These are phyloP conservation scores for Miscanthus lutarioriparius DNA, from an alignment of 176 grass and related monocot species.

Conservation along the genomic window DNA sequence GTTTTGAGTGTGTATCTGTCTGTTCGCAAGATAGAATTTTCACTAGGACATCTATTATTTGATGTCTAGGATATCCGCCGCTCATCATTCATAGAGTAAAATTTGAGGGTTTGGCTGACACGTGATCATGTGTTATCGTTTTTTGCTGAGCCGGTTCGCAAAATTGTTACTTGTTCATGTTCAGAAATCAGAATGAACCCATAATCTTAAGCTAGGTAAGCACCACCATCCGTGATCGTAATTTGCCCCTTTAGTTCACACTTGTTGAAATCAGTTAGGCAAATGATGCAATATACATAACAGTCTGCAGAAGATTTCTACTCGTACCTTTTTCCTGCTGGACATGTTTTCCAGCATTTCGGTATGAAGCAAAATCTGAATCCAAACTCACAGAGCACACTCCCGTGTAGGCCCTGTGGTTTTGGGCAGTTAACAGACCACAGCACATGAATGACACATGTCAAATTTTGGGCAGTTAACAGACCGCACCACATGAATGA, in stretches of 20 bases:
- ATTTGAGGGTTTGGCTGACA: neutral
- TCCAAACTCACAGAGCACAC: neutral
- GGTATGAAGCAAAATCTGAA: neutral
- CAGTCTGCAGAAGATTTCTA: neutral
- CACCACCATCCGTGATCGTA: too few species aligned
- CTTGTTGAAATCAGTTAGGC: neutral
- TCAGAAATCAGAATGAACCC: neutral
- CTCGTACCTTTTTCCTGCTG: neutral
- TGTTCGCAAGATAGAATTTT: neutral
- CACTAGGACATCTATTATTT: neutral
- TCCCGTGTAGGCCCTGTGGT: neutral
- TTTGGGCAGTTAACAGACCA: conserved; percentile 18
- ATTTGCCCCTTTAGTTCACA: neutral
- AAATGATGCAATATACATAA: neutral
- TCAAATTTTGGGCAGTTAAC: conserved; percentile 4
- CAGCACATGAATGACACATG: neutral
- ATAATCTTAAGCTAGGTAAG: neutral
- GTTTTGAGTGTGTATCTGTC: neutral
- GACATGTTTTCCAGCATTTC: neutral
- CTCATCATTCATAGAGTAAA: neutral
- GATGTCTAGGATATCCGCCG: neutral
- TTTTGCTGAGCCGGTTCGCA: neutral
- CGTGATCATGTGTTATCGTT: neutral
- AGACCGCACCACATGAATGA: neutral
- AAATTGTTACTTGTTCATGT: neutral